Conservation (phyloP, 2,329 filamentous ascomycete species). For the Hypoxylon sp. region DNA sequence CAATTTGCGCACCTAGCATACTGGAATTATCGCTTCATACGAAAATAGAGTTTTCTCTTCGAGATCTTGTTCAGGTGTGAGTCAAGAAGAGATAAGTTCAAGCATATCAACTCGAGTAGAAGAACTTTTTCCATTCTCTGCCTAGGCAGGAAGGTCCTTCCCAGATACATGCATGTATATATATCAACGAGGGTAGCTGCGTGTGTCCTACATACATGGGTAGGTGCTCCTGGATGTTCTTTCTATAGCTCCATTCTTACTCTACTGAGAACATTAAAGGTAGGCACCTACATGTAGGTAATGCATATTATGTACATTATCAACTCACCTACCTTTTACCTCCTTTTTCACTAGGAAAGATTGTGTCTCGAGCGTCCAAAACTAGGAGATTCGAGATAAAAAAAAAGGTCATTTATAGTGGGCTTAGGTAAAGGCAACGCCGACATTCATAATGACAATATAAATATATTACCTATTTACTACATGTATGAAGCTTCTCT, state of each 20-base stretch:
- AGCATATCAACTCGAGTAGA: background rate
- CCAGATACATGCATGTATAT: background rate
- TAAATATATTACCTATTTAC: background rate
- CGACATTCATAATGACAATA: background rate
- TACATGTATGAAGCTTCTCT: background rate
- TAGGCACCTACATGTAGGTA: too few relatives aligned
- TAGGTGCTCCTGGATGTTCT: slow-evolving; percentile 1
- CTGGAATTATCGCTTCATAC: background rate
- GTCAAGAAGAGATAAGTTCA: background rate
- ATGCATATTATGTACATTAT: too few relatives aligned
- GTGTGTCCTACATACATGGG: background rate
- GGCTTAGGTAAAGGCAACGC: background rate
- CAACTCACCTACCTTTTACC: too few relatives aligned
- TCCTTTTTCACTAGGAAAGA: background rate
- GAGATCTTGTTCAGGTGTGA: background rate
- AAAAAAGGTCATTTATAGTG: background rate
- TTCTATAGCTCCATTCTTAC: background rate
- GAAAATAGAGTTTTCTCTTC: background rate
- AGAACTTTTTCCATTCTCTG: background rate
- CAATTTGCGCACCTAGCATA: background rate
- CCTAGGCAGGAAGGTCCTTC: background rate
- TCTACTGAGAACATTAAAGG: too few relatives aligned
- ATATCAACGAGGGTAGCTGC: background rate
- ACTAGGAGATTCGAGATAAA: background rate
- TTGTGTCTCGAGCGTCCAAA: background rate